Conservation (phyloP, 1,284 basidiomycete genomes). For the Pseudozyma tsukubaensis region DNA sequence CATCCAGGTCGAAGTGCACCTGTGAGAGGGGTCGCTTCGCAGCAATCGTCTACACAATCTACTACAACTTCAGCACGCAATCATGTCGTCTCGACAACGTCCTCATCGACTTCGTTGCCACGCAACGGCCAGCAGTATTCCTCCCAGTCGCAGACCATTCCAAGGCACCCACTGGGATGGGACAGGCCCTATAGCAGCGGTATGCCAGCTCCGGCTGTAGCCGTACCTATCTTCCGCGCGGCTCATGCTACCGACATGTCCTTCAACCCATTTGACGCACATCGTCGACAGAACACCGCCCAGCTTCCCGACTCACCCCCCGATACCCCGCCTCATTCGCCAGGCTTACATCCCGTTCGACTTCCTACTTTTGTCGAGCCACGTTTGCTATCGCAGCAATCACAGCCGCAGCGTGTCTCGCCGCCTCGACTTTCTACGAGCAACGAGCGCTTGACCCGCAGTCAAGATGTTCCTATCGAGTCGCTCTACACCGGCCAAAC, state of each 20-base stretch:
- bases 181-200: slow-evolving; percentile 47
- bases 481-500: slow-evolving; percentile 39
- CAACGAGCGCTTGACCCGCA: neutral
- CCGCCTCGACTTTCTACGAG: slow-evolving; percentile 5
- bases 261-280: slow-evolving; percentile 2
- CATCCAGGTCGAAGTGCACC: slow-evolving; percentile 59
- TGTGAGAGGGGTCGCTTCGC: slow-evolving; percentile 64
- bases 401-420: slow-evolving; percentile 11
- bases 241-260: slow-evolving; percentile 16
- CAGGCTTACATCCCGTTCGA: slow-evolving; percentile 26
- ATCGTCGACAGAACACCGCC: slow-evolving; percentile 13
- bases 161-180: slow-evolving; percentile 28
- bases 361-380: slow-evolving; percentile 15
- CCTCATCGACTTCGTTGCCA: neutral
- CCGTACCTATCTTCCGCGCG: slow-evolving; percentile 46
- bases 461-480: slow-evolving; percentile 18
- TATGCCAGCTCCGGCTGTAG: slow-evolving; percentile 43
- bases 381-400: slow-evolving; percentile 10
- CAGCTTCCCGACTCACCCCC: slow-evolving; percentile 53
- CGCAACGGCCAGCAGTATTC: slow-evolving; percentile 7
- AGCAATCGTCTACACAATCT: slow-evolving; percentile 25
- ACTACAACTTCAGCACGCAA: neutral
- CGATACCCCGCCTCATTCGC: slow-evolving; percentile 54
- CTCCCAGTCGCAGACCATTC: neutral
- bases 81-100: neutral